These are phyloP conservation scores for Acanthamoeba culbertsoni DNA, from an alignment of 208 protist genomes.

Conservation along the genomic window DNA sequence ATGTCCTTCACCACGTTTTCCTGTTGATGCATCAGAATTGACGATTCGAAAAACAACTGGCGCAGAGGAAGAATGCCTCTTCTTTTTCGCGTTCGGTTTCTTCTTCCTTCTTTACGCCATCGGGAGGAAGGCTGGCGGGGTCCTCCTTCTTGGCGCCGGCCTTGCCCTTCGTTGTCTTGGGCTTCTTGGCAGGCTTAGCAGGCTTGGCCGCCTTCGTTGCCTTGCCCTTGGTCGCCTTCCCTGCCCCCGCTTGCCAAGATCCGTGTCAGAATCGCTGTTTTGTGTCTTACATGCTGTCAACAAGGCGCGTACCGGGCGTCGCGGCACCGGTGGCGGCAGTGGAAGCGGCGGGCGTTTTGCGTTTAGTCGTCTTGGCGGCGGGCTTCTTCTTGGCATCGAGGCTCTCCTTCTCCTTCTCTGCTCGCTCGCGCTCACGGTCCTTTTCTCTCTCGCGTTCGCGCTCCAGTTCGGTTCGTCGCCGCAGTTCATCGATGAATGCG, in stretches of 20 bases:
- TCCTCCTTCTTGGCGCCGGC: conserved; percentile 36
- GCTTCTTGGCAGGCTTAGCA: conserved; percentile 1
- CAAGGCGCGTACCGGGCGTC: neutral
- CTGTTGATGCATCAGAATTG: neutral
- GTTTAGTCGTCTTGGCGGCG: neutral
- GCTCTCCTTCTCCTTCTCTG: conserved; percentile 17
- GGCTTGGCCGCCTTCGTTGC: neutral
- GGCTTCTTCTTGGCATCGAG: neutral
- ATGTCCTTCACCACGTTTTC: neutral
- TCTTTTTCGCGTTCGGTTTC: neutral
- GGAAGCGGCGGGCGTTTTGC: neutral
- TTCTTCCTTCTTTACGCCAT: neutral
- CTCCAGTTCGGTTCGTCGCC: neutral
- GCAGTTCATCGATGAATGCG: neutral
- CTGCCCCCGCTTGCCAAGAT: neutral
- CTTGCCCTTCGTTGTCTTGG: neutral
- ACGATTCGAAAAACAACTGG: neutral
- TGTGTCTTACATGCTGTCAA: too few relatives aligned
- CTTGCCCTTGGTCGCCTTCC: neutral
- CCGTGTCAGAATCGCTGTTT: too few relatives aligned
- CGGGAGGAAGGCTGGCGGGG: neutral
- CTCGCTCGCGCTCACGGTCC: neutral
- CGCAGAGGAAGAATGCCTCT: neutral
- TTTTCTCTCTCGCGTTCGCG: neutral
- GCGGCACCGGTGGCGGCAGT: neutral